phyloP scores from a whole-genome alignment of 805 yeast genomes.

The Yamadazyma takamatsuzukensis region DNA sequence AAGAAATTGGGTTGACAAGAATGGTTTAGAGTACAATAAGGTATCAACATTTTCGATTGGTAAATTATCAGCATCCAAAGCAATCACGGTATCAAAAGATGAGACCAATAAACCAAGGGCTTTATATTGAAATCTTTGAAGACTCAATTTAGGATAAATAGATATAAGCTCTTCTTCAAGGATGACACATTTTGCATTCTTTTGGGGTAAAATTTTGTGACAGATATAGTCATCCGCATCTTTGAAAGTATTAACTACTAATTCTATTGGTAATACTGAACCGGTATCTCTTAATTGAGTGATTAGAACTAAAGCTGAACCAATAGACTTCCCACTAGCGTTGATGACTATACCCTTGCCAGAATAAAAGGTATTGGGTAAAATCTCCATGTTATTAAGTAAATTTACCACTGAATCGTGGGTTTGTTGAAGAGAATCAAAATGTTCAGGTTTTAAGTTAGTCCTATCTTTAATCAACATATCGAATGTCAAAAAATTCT shows the following conservation, averaged over 20 bases:
- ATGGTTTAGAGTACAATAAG: conserved; percentile 22
- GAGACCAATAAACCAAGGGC: conserved; percentile 29
- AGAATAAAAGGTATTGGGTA: conserved; percentile 20
- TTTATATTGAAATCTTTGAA: conserved; percentile 25
- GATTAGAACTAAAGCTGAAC: conserved; percentile 26
- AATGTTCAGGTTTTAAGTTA: conserved; percentile 10
- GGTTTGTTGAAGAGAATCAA: conserved; percentile 18
- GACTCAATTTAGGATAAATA: background rate
- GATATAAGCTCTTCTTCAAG: conserved; percentile 21
- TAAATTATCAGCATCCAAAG: conserved; percentile 32
- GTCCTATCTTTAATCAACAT: too few species aligned
- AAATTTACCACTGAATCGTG: conserved; percentile 25
- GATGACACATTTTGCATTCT: conserved; percentile 25
- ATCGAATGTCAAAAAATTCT: too few species aligned
- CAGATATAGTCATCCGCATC: conserved; percentile 26
- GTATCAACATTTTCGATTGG: conserved; percentile 28
- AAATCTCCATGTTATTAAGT: conserved; percentile 21
- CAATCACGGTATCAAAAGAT: conserved; percentile 29
- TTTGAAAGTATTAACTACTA: conserved; percentile 21
- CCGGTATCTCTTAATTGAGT: conserved; percentile 30
- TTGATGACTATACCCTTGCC: conserved; percentile 37
- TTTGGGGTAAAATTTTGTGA: conserved; percentile 19
- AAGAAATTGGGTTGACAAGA: conserved; percentile 21
- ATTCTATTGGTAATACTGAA: conserved; percentile 31
- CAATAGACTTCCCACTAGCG: conserved; percentile 21